Evolutionary conservation across 2,329 filamentous ascomycete genomes (phyloP), one percentile per base, ranked within the genome.

Genomic region (Ambrosiella cleistominuta): DNA sequence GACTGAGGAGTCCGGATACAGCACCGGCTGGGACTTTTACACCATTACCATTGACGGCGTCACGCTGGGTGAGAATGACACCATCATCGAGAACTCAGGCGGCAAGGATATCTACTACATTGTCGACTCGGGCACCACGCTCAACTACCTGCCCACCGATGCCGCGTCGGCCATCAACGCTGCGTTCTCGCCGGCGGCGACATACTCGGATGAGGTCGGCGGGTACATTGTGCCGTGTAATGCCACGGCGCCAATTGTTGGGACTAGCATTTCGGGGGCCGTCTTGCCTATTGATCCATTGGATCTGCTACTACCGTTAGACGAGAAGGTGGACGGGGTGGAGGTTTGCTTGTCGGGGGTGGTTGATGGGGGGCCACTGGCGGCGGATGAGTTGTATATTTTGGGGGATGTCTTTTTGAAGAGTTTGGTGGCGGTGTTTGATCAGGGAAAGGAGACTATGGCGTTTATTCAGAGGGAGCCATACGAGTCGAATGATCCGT

Each of bases 401-500:
- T 64, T 78, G 39, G 75, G 76, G 0, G 71, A 73, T 50, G 69
- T 70, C 2, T 79, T 77, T 58, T 64, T 79, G 61, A 71, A 76
- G 64, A 77, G 74, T 57, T 72, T 74, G 2, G 64, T 78, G 51
- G 71, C 71, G 0, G 72, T 76, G 0, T 75, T 74, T 62, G 72
- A 75, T 60, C 65, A 74, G 13, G 72, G 72, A 0, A 70, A 66
- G 7, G 70, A 66, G 17, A 65, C 72, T 64, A 71, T 75, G 68
- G 68, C 70, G 5, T 72, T 75, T 65, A 72, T 72, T 36, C 11
- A 40, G 15, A 50, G 57, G 35, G 39, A 40, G 12, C 8, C 51
- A 7, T 58, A 58, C 37, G n/a, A 15, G 9, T 58, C 42, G 57
- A 40, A 58, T 47, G 42, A 55, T 39, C 49, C 56, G 38, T 57